Evolutionary conservation across 108 stramenopile species (phyloP).

Genomic region (Cafeteria roenbergensis): DNA sequence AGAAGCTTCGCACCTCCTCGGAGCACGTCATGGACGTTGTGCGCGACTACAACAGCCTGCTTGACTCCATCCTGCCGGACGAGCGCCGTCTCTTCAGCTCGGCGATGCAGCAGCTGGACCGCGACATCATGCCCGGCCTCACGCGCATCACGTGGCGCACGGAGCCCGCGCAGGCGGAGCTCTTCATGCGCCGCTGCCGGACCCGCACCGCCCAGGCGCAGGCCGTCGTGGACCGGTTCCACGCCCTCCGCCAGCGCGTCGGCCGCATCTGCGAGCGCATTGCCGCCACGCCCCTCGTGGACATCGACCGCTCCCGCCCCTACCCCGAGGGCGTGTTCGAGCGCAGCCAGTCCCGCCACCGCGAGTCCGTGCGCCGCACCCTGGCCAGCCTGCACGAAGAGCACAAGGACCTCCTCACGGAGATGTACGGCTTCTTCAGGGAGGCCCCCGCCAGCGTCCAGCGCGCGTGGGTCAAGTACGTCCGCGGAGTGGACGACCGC

Average conservation of each 20-base stretch:
- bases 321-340: conserved; percentile 44
- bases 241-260: conserved; percentile 23
- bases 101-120: conserved; percentile 46
- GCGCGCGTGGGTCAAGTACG: conserved; percentile 40
- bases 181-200: conserved; percentile 45
- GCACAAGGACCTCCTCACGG: conserved; percentile 26
- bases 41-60: conserved; percentile 49
- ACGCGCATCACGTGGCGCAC: conserved; percentile 40
- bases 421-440: conserved; percentile 40
- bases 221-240: conserved; percentile 33
- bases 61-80: conserved; percentile 33
- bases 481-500: conserved; percentile 25
- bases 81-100: conserved; percentile 47
- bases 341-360: conserved; percentile 36
- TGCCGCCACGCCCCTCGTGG: conserved; percentile 25
- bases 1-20: conserved; percentile 36
- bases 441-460: conserved; percentile 44
- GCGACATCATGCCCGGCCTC: conserved; percentile 39
- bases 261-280: conserved; percentile 22
- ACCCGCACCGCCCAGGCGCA: conserved; percentile 32
- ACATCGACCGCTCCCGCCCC: conserved; percentile 42
- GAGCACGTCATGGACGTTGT: conserved; percentile 54
- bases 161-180: conserved; percentile 35
- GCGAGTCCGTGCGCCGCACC: conserved; percentile 4
- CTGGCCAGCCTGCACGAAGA: conserved; percentile 27